These are phyloP conservation scores for Astragalus glycyphyllos DNA, from an alignment of 306 rosid species.

Conservation along the genomic window DNA sequence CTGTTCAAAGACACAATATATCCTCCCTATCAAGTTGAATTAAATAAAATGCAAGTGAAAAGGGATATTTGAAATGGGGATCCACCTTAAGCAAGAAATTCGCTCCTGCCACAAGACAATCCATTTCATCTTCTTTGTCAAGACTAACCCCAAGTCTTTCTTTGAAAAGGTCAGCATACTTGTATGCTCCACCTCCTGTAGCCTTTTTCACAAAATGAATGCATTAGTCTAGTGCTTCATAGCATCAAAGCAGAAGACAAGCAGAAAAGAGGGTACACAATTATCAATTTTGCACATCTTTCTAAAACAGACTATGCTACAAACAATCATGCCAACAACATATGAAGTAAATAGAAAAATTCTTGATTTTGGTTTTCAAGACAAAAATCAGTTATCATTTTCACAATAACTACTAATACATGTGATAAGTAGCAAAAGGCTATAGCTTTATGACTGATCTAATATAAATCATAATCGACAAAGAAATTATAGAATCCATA, in stretches of 20 bases:
- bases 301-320: constrained; percentile 1
- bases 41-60: constrained; percentile 31
- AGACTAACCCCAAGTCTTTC: constrained; percentile 96
- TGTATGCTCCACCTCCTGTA: constrained; percentile 99
- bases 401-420: constrained; percentile 32
- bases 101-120: constrained; percentile 97
- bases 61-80: constrained; percentile 35
- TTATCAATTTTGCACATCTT: constrained; percentile 14
- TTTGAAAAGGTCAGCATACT: constrained; percentile 93
- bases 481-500: constrained; percentile 19
- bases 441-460: constrained; percentile 18
- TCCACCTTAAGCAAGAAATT: constrained; percentile 96
- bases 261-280: constrained; percentile 5
- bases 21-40: neutral
- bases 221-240: constrained; percentile 39
- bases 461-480: constrained; percentile 5
- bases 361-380: constrained; percentile 6
- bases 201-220: constrained; percentile 67
- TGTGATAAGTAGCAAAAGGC: constrained; percentile 9
- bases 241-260: constrained; percentile 17
- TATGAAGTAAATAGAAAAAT: constrained; percentile 17
- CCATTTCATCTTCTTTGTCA: constrained; percentile 99
- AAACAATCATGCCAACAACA: constrained; percentile 16
- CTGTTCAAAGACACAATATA: too few species aligned
- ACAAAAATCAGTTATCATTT: constrained; percentile 12